A percentile compares a stretch with the other conserved stretches of the same genome.
Conservation (phyloP, 2,329 filamentous ascomycete species). For the Raffaelea deltoideospora region DNA sequence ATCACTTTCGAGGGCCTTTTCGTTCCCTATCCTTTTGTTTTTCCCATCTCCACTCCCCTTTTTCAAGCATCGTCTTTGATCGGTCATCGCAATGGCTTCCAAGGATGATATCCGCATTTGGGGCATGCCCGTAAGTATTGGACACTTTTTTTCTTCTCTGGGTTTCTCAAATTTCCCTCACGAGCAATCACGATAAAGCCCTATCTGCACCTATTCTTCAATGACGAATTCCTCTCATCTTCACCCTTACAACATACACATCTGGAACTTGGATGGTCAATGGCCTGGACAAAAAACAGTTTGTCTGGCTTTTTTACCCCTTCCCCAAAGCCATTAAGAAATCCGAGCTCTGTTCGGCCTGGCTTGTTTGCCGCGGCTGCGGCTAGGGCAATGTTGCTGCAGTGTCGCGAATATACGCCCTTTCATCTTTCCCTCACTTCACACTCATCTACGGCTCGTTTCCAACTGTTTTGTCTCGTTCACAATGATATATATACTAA, state of each 20-base stretch:
- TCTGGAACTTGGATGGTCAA: too few relatives aligned
- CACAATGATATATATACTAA: neutral
- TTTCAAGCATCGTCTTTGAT: constrained; percentile 27
- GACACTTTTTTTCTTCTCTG: neutral
- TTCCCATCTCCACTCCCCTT: constrained; percentile 22
- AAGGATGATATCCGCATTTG: constrained; percentile 41
- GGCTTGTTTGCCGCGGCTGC: too few relatives aligned
- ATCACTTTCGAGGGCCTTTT: constrained; percentile 9
- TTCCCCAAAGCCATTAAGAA: too few relatives aligned
- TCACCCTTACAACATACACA: too few relatives aligned
- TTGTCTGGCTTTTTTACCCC: too few relatives aligned
- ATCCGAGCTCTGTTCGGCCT: too few relatives aligned
- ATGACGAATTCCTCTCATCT: neutral
- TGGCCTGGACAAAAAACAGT: too few relatives aligned
- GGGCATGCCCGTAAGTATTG: constrained; percentile 58
- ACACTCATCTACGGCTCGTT: too few relatives aligned
- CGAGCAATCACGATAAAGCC: neutral
- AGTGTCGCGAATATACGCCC: too few relatives aligned
- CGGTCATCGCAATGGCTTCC: constrained; percentile 37
- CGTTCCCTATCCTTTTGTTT: constrained; percentile 12
- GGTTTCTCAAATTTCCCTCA: constrained; percentile 14
- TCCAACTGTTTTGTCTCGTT: neutral
- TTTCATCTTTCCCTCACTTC: too few relatives aligned
- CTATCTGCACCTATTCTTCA: too few relatives aligned
- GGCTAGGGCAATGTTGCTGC: too few relatives aligned